Base-by-base conservation (phyloP, 2,329 filamentous ascomycete species). In the Clonostachys rhizophaga region DNA sequence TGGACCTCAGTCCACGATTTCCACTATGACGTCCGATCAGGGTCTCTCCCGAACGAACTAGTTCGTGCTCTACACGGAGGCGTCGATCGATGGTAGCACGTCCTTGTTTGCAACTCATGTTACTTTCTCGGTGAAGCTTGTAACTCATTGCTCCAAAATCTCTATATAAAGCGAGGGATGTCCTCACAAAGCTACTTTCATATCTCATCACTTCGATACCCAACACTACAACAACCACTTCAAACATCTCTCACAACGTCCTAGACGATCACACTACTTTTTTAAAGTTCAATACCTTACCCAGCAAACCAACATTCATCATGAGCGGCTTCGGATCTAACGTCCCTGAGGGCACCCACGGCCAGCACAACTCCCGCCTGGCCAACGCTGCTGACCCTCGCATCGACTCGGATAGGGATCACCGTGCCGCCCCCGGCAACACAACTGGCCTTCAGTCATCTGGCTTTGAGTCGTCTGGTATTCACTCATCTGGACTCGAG, bases 371-470 rank as follows among this genome's bases (percentile, higher is more conserved):
- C 48, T 71, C 69, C 3, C 67, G 74, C 49, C 10, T 70, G 14
- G 54, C 65, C 18, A 82, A 82, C 67, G 77, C 77, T 56, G 40
- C 60, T 3, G 78, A 82, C 52, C 76, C 77, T 16, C 65, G 75
- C 14, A 66, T 79, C 44, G 77, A 82, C 57, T 76, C 72, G 4
- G 75, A 81, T 54, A 64, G 74, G 13, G 72, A 74, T 46, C 61
- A 66, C 17, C 24, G 24, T 30, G 24, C 24, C 37, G 17, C 36
- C 30, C 12, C 18, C 20, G 36, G 35, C 44, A 46, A 17, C 37
- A 40, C 35, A n/a, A 34, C 20, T 17, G 20, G 18, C 33, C 24
- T 30, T 10, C 24, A 30, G 24, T 30, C 24, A 30, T 30, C 24
- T 30, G 24, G 24, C 24, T 30, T 30, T 30, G 24, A 30, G 24